Evolutionary conservation across 768 basidiomycete species (phyloP).

Genomic region (Russula sp.): DNA sequence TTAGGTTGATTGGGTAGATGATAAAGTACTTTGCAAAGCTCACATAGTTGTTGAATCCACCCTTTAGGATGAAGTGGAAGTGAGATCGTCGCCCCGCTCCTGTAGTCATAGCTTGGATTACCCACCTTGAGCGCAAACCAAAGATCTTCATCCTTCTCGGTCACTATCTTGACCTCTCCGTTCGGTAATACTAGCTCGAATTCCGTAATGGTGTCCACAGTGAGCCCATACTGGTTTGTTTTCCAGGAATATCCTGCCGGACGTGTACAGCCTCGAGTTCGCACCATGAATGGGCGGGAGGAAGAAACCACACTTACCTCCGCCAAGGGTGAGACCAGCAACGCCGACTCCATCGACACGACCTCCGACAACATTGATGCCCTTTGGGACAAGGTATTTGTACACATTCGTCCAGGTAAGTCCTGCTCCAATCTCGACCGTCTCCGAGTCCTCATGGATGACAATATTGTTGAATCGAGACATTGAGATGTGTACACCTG

Average conservation of each 20-base stretch:
- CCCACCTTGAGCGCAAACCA: conserved; percentile 17
- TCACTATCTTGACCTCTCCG: conserved; percentile 22
- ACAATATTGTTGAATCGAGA: conserved; percentile 18
- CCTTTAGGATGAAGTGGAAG: not conserved
- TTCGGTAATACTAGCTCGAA: conserved; percentile 30
- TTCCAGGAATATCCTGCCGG: too few relatives aligned
- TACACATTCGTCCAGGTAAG: conserved; percentile 27
- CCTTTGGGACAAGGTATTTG: conserved; percentile 11
- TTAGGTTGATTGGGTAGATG: not conserved
- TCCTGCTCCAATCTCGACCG: conserved; percentile 22
- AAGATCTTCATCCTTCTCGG: conserved; percentile 11
- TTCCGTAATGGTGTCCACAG: conserved; percentile 29
- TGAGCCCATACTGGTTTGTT: too few relatives aligned
- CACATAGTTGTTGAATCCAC: not conserved
- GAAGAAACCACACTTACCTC: not conserved
- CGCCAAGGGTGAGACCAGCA: conserved; percentile 24
- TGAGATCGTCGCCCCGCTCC: too few relatives aligned
- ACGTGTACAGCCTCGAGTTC: not conserved
- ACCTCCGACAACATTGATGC: conserved; percentile 25
- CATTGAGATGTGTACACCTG: conserved; percentile 26
- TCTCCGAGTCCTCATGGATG: not conserved
- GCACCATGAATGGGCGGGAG: not conserved
- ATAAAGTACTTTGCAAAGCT: not conserved
- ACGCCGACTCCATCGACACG: conserved; percentile 24
- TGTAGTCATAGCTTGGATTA: not conserved